Evolutionary conservation across 1,284 basidiomycete genomes (phyloP), one percentile per base, ranked within the genome.

Genomic region (Fereydounia khargensis): DNA sequence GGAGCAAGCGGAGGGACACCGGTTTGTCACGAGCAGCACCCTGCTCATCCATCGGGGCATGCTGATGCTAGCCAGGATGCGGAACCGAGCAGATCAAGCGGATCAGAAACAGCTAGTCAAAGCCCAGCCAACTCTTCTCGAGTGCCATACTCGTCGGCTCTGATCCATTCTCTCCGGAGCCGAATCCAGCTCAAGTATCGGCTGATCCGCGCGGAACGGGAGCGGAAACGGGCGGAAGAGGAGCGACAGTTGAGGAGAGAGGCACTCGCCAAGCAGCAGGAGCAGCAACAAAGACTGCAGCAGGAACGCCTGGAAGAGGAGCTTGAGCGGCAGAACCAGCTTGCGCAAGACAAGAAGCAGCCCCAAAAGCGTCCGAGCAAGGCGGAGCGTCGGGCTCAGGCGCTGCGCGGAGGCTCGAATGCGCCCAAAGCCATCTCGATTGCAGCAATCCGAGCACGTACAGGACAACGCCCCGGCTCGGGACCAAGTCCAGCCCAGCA

Each of bases 1-100:
- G n/a, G n/a, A n/a, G n/a, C n/a, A n/a, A 42, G 36, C 28, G 28
- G 44, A 1, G 36, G 32, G 28, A 42, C 36, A 21, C 24, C 13
- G 18, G 31, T 24, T 11, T n/a, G 30, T 19, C 18, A 5, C 34
- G 17, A 16, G 30, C 7, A 21, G 11, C 7, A 17, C 2, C 11
- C 35, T 14, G 17, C 32, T 0, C 6, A 9, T 9, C 10, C 21
- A 3, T 22, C 28, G 11, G 22, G 25, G 27, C 16, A 18, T 21
- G 14, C 16, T 31, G 35, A 22, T 3, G 17, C 19, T 21, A 16
- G n/a, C 14, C 17, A 18, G 30, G 35, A 31, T 18, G 41, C 45
- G 22, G 55, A 35, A 13, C 35, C 18, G 49, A 53, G 42, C 48
- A 35, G 19, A 42, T 47, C 13, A 52, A 52, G n/a, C n/a, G n/a